These are phyloP conservation scores for Gossypium armourianum DNA, from an alignment of 441 rosid genomes.

Conservation along the genomic window DNA sequence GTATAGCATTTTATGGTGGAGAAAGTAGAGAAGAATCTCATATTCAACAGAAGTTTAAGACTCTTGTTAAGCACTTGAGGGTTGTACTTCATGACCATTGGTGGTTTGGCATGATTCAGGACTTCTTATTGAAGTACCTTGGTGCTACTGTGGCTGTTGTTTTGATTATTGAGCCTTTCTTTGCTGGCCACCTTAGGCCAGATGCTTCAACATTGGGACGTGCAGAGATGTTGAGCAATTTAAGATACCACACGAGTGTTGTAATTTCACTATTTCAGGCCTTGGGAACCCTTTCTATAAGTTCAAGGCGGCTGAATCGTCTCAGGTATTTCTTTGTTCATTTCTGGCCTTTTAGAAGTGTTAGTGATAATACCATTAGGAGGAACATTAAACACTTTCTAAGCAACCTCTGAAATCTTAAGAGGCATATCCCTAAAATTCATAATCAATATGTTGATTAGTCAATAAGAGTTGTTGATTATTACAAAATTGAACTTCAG, in stretches of 20 bases:
- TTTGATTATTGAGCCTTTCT: conserved; percentile 92
- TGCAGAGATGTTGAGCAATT: conserved; percentile 94
- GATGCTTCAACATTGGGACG: conserved; percentile 87
- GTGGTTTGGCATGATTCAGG: conserved; percentile 99
- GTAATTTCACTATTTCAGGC: conserved; percentile 88
- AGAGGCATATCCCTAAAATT: neutral
- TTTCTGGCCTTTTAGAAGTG: neutral
- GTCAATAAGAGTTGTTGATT: neutral
- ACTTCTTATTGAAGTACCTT: conserved; percentile 88
- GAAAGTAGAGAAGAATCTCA: conserved; percentile 85
- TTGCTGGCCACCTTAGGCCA: conserved; percentile 80
- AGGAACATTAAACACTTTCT: conserved; percentile 1
- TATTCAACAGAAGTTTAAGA: conserved; percentile 75
- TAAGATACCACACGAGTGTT: conserved; percentile 98
- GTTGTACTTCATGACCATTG: conserved; percentile 82
- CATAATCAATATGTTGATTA: neutral
- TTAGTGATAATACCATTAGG: neutral
- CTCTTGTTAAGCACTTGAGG: conserved; percentile 63
- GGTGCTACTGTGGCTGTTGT: conserved; percentile 96
- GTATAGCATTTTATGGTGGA: conserved; percentile 96
- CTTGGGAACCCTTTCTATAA: conserved; percentile 87
- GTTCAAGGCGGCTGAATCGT: conserved; percentile 87
- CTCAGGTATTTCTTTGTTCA: conserved; percentile 53
- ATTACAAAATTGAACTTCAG: neutral
- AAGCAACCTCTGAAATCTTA: neutral